Evolutionary conservation across 2,329 filamentous ascomycete species (phyloP), one percentile per base, ranked within the genome.

Genomic region (Botryosphaeria dothidea): DNA sequence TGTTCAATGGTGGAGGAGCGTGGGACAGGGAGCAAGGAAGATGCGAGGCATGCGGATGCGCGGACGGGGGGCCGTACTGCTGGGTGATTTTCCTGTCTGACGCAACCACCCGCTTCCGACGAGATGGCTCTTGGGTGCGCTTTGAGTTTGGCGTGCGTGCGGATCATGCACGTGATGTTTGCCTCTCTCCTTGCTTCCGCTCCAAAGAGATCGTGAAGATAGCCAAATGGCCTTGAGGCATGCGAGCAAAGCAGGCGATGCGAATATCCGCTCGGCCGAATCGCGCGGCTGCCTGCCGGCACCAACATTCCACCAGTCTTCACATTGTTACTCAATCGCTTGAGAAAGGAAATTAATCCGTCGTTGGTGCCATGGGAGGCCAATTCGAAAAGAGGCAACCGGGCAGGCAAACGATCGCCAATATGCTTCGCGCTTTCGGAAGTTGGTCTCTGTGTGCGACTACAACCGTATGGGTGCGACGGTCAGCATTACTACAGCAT

Each of bases 31-130:
- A 60, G 56, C 56, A 46, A 60, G 56, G 56, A 60, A 36, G 38
- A 45, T 60, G 56, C 56, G 56, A 60, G 56, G 56, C 38, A 60
- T 60, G 56, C 56, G 41, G 56, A 60, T 60, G 56, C n/a, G 56
- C 56, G 56, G 56, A 19, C 56, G 56, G 41, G 43, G 56, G 56
- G 56, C 56, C 56, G 41, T 36, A 15, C 56, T 60, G 41, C 56
- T 60, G 56, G 56, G 56, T 60, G 41, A 60, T 46, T 60, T 58
- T 60, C 56, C 56, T 60, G 56, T 60, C 56, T 60, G 56, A 60
- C 56, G 56, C 56, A 60, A 60, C 41, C 56, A 60, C 56, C 56
- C 56, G 56, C 56, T 60, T 46, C 56, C 56, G 56, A 60, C 56
- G 25, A 48, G 41, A 60, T 2, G 56, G 56, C 38, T 60, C 56